phyloP scores from a whole-genome alignment of 148 eudicot genomes.

The Bassia scoparia region DNA sequence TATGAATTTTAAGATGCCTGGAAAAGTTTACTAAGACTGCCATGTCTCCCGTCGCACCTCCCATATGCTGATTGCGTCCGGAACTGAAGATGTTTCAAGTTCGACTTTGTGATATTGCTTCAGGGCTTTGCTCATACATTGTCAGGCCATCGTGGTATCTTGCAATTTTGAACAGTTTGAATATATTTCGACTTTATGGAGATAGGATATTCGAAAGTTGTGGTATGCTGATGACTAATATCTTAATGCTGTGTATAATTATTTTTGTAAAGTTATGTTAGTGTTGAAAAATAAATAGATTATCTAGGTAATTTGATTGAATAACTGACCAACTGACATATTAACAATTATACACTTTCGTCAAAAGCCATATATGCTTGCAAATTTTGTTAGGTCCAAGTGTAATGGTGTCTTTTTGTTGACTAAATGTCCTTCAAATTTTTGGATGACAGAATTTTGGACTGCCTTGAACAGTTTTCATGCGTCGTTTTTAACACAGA shows the following conservation, averaged over 20 bases:
- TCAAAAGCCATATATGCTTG: neutral
- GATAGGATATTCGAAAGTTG: neutral
- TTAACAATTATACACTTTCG: neutral
- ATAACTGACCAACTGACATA: neutral
- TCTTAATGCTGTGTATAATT: neutral
- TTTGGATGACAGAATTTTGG: neutral
- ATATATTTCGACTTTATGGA: neutral
- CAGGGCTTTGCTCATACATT: slow-evolving; percentile 92
- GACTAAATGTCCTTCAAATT: neutral
- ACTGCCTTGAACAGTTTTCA: neutral
- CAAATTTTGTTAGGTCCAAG: neutral
- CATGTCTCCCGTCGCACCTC: slow-evolving; percentile 84
- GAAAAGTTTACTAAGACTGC: slow-evolving; percentile 89
- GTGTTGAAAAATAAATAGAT: neutral
- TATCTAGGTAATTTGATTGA: neutral
- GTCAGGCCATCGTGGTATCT: slow-evolving; percentile 97
- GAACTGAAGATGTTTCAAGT: slow-evolving; percentile 99
- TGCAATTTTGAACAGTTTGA: neutral
- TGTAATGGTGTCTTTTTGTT: neutral
- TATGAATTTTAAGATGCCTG: slow-evolving; percentile 94
- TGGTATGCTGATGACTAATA: neutral
- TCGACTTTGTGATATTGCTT: slow-evolving; percentile 96
- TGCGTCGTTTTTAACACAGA: neutral
- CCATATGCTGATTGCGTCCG: slow-evolving; percentile 95
- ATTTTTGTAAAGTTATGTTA: neutral